These are phyloP conservation scores for Sarocladium kiliense DNA, from an alignment of 2,329 filamentous ascomycete species.

Conservation along the genomic window DNA sequence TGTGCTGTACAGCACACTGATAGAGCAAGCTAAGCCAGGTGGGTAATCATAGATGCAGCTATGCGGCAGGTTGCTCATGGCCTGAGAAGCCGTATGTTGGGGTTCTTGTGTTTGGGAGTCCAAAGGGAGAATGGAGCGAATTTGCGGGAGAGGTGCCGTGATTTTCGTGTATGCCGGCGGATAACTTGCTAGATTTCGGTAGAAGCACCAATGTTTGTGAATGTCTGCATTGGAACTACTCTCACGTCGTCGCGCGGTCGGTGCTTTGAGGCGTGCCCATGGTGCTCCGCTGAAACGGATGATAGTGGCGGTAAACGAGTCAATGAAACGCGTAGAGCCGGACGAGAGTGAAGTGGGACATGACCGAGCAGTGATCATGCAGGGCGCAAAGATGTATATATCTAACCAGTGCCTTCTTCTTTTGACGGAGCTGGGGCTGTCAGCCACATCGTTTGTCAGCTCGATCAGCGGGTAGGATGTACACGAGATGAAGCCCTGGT, in stretches of 20 bases:
- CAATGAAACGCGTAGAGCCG: background rate
- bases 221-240: background rate
- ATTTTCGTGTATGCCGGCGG: background rate
- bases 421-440: background rate
- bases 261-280: background rate
- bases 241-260: background rate
- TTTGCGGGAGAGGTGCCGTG: background rate
- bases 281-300: slow-evolving; percentile 1
- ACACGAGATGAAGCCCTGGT: background rate
- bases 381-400: slow-evolving; percentile 1
- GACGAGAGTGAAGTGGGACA: background rate
- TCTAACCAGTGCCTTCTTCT: background rate
- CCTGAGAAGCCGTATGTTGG: too few species aligned
- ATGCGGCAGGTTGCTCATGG: too few species aligned
- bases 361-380: background rate
- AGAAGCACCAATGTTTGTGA: background rate
- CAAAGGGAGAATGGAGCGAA: too few species aligned
- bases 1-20: too few species aligned
- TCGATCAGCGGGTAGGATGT: background rate
- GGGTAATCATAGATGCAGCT: too few species aligned
- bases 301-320: background rate
- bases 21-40: too few species aligned
- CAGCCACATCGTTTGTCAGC: slow-evolving; percentile 5
- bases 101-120: too few species aligned
- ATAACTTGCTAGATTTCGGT: background rate